These are phyloP conservation scores for Neolentinus lepideus DNA, from an alignment of 1,284 basidiomycete genomes.

Conservation along the genomic window DNA sequence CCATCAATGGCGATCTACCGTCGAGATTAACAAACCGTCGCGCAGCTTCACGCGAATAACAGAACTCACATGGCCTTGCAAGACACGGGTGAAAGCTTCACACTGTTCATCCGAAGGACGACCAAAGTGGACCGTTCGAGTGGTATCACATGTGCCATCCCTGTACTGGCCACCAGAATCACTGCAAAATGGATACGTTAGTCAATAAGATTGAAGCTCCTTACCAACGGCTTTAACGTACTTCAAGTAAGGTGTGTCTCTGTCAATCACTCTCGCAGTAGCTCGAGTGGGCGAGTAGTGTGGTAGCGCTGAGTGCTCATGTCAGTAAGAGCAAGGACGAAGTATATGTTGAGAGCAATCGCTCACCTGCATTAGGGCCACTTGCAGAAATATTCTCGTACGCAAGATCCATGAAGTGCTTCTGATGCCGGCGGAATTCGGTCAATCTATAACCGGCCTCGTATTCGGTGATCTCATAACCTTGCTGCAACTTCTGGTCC, in stretches of 20 bases:
- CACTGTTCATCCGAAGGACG: conserved; percentile 74
- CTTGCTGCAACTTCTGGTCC: conserved; percentile 70
- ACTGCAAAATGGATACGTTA: conserved; percentile 28
- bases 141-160: conserved; percentile 92
- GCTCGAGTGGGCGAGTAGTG: conserved; percentile 83
- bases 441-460: conserved; percentile 84
- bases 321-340: conserved; percentile 4
- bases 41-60: too few species aligned
- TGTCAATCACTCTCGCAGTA: conserved; percentile 69
- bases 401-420: conserved; percentile 82
- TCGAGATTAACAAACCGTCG: conserved; percentile 8
- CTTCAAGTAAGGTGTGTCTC: conserved; percentile 85
- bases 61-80: conserved; percentile 86
- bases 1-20: conserved; percentile 85
- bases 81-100: conserved; percentile 89
- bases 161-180: conserved; percentile 88
- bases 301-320: conserved; percentile 56
- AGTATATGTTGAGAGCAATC: conserved; percentile 4
- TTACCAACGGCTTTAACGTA: conserved; percentile 28
- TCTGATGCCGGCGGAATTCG: conserved; percentile 68
- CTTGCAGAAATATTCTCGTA: conserved; percentile 93
- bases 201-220: conserved; percentile 5
- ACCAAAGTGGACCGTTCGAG: conserved; percentile 87
- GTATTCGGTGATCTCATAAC: conserved; percentile 85
- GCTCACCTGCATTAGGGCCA: conserved; percentile 76